These are phyloP conservation scores for Claviceps spartinae DNA, from an alignment of 2,329 filamentous ascomycete species.

Conservation along the genomic window DNA sequence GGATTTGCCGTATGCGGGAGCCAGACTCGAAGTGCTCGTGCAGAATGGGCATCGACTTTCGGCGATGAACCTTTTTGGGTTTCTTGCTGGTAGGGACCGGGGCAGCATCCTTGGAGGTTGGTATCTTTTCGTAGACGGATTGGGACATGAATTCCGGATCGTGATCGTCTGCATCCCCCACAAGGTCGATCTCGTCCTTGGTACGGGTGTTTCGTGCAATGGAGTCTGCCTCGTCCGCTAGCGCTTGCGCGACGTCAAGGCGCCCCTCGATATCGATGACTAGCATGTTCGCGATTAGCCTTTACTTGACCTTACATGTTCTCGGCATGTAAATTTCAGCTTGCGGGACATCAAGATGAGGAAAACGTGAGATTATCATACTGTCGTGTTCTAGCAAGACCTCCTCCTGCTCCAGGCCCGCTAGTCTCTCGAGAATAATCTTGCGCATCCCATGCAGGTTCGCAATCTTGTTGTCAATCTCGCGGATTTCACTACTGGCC, in stretches of 20 bases:
- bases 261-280: constrained; percentile 49
- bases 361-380: constrained; percentile 28
- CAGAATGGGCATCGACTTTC: constrained; percentile 83
- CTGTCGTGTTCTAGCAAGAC: constrained; percentile 77
- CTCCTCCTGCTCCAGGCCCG: constrained; percentile 81
- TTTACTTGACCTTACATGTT: too few species aligned
- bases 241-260: constrained; percentile 46
- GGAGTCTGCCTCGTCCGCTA: constrained; percentile 45
- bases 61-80: constrained; percentile 42
- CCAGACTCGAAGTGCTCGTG: constrained; percentile 93
- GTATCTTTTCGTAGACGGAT: constrained; percentile 90
- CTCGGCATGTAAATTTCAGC: not conserved
- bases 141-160: constrained; percentile 77
- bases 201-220: constrained; percentile 38
- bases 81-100: constrained; percentile 25
- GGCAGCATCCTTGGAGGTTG: constrained; percentile 37
- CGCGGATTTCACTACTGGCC: constrained; percentile 88
- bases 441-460: constrained; percentile 87
- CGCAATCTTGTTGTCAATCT: constrained; percentile 93
- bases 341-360: not conserved
- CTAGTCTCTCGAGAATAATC: constrained; percentile 78
- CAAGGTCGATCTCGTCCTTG: constrained; percentile 39
- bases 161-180: constrained; percentile 35
- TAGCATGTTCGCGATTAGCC: constrained; percentile 14
- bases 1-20: constrained; percentile 73